phyloP scores from a whole-genome alignment of 192 early-diverging fungal genomes.

The Backusella macrospora region DNA sequence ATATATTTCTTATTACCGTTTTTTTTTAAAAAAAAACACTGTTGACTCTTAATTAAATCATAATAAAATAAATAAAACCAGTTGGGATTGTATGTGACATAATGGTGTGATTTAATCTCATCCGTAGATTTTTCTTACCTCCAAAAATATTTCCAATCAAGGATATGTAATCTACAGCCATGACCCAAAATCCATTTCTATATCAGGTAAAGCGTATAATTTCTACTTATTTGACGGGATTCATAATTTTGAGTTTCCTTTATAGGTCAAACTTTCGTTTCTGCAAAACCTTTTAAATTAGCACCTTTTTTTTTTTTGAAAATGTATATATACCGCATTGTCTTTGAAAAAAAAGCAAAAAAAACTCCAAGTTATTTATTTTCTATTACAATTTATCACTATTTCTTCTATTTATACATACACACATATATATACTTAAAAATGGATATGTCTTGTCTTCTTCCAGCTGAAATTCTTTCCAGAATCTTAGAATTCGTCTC shows the following conservation, averaged over 20 bases:
- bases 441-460: slow-evolving; percentile 8
- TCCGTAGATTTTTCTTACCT: slow-evolving; percentile 6
- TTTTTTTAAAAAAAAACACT: neutral
- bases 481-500: slow-evolving; percentile 19
- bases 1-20: neutral
- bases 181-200: neutral
- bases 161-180: neutral
- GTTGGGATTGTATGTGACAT: neutral
- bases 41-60: neutral
- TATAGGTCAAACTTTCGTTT: neutral
- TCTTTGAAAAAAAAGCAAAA: neutral
- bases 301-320: neutral
- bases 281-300: slow-evolving; percentile 12
- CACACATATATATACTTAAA: neutral
- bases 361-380: neutral
- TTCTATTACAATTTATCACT: neutral
- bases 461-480: slow-evolving; percentile 31
- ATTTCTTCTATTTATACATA: neutral
- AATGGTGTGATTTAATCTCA: slow-evolving; percentile 11
- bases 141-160: slow-evolving; percentile 1
- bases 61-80: neutral
- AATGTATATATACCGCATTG: slow-evolving; percentile 9
- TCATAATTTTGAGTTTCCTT: slow-evolving; percentile 1
- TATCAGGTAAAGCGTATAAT: slow-evolving; percentile 12
- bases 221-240: slow-evolving; percentile 2